A percentile compares a stretch with the other conserved stretches of the same genome.
These are phyloP conservation scores for Zygnema cylindricum DNA, from an alignment of 139 green algal species.

Conservation along the genomic window DNA sequence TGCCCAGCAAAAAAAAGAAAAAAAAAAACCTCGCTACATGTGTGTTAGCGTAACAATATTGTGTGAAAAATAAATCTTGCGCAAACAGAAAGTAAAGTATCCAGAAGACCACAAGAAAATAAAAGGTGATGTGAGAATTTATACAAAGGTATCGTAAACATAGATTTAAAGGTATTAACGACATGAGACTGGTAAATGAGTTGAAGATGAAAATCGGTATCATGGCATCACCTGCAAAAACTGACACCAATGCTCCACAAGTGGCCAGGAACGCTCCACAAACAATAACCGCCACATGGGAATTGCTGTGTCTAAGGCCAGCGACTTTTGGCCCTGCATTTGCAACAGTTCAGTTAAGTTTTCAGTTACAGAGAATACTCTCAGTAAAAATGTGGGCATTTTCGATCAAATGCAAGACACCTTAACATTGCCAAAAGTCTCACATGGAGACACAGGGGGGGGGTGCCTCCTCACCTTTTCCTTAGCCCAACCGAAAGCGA, in stretches of 20 bases:
- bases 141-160: background rate
- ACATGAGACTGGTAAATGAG: background rate
- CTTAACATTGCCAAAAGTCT: no score
- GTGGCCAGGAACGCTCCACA: slow-evolving; percentile 63
- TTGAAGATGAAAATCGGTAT: background rate
- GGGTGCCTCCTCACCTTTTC: slow-evolving; percentile 72
- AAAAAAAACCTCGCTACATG: no score
- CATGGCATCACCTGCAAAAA: slow-evolving; percentile 74
- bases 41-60: no score
- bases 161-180: slow-evolving; percentile 19
- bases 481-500: slow-evolving; percentile 64
- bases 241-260: slow-evolving; percentile 80
- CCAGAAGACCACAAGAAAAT: background rate
- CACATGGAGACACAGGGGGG: no score
- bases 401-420: no score
- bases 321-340: slow-evolving; percentile 84
- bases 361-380: no score
- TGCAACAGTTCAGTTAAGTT: background rate
- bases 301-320: slow-evolving; percentile 89
- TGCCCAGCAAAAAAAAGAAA: background rate
- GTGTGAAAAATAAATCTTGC: no score
- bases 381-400: no score
- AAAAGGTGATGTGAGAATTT: background rate
- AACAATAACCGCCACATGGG: slow-evolving; percentile 92
- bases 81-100: slow-evolving; percentile 7